Percentiles rank a stretch among this genome's conserved stretches.
Conservation (phyloP, 2,329 filamentous ascomycete species). For the Emmonsiellopsis sp. region DNA sequence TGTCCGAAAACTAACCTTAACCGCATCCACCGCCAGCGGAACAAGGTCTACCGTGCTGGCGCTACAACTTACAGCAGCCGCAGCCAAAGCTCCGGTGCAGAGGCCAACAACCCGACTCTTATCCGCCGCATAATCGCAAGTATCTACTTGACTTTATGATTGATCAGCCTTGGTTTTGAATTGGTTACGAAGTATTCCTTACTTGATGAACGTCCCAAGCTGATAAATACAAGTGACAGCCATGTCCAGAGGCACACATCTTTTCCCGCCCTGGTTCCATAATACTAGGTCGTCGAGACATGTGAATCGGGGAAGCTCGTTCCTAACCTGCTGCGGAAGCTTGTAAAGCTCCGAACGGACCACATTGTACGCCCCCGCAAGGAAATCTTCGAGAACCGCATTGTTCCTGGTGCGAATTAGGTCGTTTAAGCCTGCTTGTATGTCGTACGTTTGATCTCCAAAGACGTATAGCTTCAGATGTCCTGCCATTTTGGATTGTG, state of each 20-base stretch:
- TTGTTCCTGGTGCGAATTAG: neutral
- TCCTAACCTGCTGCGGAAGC: neutral
- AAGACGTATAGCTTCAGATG: conserved; percentile 8
- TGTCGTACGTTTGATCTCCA: conserved; percentile 12
- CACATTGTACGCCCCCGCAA: neutral
- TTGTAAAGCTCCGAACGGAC: neutral
- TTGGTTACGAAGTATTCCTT: neutral
- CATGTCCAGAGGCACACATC: neutral
- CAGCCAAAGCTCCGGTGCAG: conserved; percentile 26
- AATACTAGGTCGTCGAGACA: conserved; percentile 4
- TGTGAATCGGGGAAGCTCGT: conserved; percentile 1
- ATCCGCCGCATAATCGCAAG: neutral
- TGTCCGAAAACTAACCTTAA: conserved; percentile 26
- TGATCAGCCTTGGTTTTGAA: neutral
- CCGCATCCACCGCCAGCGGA: conserved; percentile 26
- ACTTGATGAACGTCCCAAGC: conserved; percentile 7
- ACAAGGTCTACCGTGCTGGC: conserved; percentile 24
- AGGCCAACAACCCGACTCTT: conserved; percentile 18
- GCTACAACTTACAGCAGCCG: conserved; percentile 22
- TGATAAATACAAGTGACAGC: conserved; percentile 6
- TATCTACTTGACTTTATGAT: neutral
- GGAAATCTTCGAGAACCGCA: neutral
- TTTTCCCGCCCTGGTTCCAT: neutral
- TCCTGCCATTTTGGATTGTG: no score
- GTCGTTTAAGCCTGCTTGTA: neutral